Evolutionary conservation across 257 asterid species (phyloP), one percentile per base, ranked within the genome.

Genomic region (Solanum sejunctum): DNA sequence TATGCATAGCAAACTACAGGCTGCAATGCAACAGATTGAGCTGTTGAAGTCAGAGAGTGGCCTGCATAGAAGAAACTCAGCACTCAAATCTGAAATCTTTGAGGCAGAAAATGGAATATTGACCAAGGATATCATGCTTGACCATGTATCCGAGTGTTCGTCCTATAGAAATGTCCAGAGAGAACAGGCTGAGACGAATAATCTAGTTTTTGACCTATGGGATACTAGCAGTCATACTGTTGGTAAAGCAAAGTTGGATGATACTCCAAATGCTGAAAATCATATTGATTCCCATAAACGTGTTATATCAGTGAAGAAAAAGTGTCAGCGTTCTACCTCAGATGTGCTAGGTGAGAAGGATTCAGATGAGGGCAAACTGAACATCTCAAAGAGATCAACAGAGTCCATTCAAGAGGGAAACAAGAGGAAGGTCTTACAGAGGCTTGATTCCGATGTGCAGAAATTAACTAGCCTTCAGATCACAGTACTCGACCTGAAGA

Each of bases 91-190:
- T 15, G 97, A 92, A 88, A 91, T 91, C 87, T 86, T 90, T 20
- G 99, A 93, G 89, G 93, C 84, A 41, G 97, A 93, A 43, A 91
- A 83, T n/a, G 86, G 90, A 64, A 92, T 94, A 60, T 69, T 95
- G 89, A 92, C 99, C 49, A 97, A 97, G 88, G 99, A 97, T 78
- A 97, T 97, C 5, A 89, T 95, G 89, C 99, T 97, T 77, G 99
- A 97, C 88, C 99, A 95, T 87, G 86, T 90, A 77, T 94, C 99
- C 7, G 98, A 94, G 72, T 89, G 92, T 87, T 92, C 99, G 12
- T 90, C 97, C 10, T 84, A 90, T 69, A 87, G 91, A 85, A 86
- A 85, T 91, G 91, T 91, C 88, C 88, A 88, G 90, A 91, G 90
- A 88, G 94, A 94, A 85, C 89, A 91, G 55, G 85, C 49, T 83